Evolutionary conservation across 371 early-diverging fungal genomes (phyloP).

Genomic region (Mucor plumbeus): DNA sequence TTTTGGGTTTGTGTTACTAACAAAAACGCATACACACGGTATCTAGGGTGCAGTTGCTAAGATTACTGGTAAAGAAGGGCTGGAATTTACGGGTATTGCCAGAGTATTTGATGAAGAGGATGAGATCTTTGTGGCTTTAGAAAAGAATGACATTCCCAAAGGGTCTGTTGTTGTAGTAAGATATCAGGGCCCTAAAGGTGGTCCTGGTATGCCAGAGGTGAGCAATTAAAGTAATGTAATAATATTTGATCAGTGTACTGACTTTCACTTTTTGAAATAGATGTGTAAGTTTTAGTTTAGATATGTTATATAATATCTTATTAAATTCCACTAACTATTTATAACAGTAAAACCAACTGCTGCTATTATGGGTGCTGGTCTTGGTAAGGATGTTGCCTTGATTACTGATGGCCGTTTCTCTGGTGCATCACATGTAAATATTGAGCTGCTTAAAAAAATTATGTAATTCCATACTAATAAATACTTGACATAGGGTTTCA

Average conservation of each 20-base stretch:
- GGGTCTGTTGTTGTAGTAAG: conserved; percentile 86
- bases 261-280: background rate
- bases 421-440: conserved; percentile 90
- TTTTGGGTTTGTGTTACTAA: background rate
- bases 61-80: conserved; percentile 98
- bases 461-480: no score
- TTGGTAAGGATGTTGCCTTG: conserved; percentile 95
- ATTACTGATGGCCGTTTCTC: conserved; percentile 98
- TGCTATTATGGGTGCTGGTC: conserved; percentile 98
- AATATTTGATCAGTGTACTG: background rate
- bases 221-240: background rate
- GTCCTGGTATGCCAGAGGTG: conserved; percentile 89
- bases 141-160: conserved; percentile 70
- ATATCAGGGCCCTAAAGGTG: conserved; percentile 90
- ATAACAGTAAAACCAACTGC: conserved; percentile 85
- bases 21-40: background rate
- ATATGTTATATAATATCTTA: background rate
- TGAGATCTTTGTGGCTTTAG: conserved; percentile 85
- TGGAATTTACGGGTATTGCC: conserved; percentile 84
- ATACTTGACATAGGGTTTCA: conserved; percentile 74
- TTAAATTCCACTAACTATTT: background rate
- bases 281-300: conserved; percentile 58
- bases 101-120: conserved; percentile 92
- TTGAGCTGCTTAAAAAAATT: background rate
- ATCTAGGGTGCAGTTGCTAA: conserved; percentile 87